Evolutionary conservation across 2,329 filamentous ascomycete species (phyloP).

Genomic region (Akanthomyces dipterigenus): DNA sequence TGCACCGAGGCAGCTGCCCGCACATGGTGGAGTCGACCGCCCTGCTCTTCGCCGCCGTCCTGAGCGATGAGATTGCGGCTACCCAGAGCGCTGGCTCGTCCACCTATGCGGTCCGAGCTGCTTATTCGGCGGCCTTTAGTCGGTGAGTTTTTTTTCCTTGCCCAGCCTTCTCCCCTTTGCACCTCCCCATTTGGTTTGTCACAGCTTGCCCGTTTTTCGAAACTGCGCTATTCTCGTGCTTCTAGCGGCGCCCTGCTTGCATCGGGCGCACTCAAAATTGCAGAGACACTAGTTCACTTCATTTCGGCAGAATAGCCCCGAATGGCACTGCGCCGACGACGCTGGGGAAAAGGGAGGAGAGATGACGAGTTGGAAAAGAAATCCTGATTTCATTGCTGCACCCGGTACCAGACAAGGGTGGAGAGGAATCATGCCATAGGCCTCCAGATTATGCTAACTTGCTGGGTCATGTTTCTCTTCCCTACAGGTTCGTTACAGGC

Average conservation of each 20-base stretch:
- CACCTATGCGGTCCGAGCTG: slow-evolving; percentile 56
- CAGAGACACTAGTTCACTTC: neutral
- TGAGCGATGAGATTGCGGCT: slow-evolving; percentile 49
- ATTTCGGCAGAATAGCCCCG: neutral
- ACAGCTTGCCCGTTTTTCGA: neutral
- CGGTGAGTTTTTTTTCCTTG: slow-evolving; percentile 42
- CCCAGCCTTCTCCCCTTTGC: neutral
- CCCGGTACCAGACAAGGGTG: neutral
- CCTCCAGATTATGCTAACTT: slow-evolving; percentile 7
- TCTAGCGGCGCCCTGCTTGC: neutral
- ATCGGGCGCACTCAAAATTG: neutral
- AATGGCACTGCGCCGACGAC: neutral
- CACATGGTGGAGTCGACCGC: slow-evolving; percentile 76
- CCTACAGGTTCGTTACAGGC: slow-evolving; percentile 66
- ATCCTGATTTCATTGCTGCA: neutral
- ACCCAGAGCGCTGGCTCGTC: slow-evolving; percentile 32
- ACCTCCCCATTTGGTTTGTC: neutral
- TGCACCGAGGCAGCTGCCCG: slow-evolving; percentile 66
- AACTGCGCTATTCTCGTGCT: neutral
- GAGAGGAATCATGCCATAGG: neutral
- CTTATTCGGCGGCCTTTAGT: slow-evolving; percentile 70
- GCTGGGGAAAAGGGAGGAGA: neutral
- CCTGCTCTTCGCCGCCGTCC: slow-evolving; percentile 60
- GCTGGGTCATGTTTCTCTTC: neutral
- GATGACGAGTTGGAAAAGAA: neutral